A percentile compares a stretch with the other conserved stretches of the same genome.
Conservation (phyloP, 768 basidiomycete genomes). For the Phlebiopsis flavidoalba region DNA sequence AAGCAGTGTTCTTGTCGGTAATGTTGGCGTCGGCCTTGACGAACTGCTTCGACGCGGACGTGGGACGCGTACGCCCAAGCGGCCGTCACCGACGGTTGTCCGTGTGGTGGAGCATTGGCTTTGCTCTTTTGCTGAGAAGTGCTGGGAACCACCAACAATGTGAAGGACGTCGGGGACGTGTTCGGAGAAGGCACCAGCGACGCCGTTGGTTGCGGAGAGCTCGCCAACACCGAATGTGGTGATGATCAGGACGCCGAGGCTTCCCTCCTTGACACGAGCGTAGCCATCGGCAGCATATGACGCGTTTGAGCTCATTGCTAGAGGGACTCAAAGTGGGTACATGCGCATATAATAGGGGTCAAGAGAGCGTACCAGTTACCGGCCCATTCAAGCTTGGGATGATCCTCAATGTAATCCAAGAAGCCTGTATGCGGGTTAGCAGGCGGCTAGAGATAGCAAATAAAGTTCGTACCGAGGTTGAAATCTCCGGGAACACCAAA, state of each 20-base stretch:
- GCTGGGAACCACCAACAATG: constrained; percentile 78
- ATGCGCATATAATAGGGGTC: not conserved
- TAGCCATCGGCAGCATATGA: constrained; percentile 93
- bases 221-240: constrained; percentile 97
- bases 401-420: constrained; percentile 80
- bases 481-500: constrained; percentile 90
- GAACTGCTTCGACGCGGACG: constrained; percentile 70
- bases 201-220: constrained; percentile 79
- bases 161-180: constrained; percentile 90
- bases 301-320: constrained; percentile 82
- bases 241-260: constrained; percentile 58
- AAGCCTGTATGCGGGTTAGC: not conserved
- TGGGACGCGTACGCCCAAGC: constrained; percentile 80
- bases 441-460: not conserved
- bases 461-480: constrained; percentile 48
- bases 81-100: constrained; percentile 81
- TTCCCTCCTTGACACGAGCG: constrained; percentile 75
- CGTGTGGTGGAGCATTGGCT: constrained; percentile 83
- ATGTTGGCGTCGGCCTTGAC: constrained; percentile 65
- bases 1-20: constrained; percentile 45
- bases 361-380: constrained; percentile 62
- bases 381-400: constrained; percentile 76
- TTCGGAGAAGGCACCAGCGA: constrained; percentile 82
- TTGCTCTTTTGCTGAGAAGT: constrained; percentile 64
- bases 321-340: not conserved